Evolutionary conservation across 164 flowering plant genomes (phyloP).

Genomic region (Protea cynaroides): DNA sequence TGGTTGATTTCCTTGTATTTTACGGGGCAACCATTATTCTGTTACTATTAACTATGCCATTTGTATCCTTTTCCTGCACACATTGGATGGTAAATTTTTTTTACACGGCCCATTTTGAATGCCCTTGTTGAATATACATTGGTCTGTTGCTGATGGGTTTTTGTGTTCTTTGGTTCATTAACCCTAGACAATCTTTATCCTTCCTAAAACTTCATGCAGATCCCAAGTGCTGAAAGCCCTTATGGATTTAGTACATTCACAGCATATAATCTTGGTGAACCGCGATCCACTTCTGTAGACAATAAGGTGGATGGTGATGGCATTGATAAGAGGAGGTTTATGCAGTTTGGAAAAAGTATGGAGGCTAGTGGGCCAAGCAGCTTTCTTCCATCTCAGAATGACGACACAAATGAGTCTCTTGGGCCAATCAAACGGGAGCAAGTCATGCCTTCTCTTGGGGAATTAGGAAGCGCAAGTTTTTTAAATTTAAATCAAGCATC

Average conservation of each 20-base stretch:
- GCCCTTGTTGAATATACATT: background rate
- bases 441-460: slow-evolving; percentile 23
- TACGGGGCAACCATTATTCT: background rate
- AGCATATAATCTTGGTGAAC: slow-evolving; percentile 22
- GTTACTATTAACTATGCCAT: background rate
- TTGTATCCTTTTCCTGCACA: background rate
- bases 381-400: slow-evolving; percentile 26
- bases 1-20: background rate
- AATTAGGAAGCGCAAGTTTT: slow-evolving; percentile 33
- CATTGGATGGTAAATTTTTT: too few relatives aligned
- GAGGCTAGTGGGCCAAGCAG: slow-evolving; percentile 25
- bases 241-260: slow-evolving; percentile 25
- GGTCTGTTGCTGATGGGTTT: background rate
- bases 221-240: slow-evolving; percentile 33
- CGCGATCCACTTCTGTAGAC: slow-evolving; percentile 23
- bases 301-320: slow-evolving; percentile 26
- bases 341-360: slow-evolving; percentile 22
- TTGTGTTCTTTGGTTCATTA: background rate
- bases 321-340: slow-evolving; percentile 27
- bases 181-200: background rate
- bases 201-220: slow-evolving; percentile 27
- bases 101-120: too few relatives aligned
- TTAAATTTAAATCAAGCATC: slow-evolving; percentile 24
- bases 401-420: slow-evolving; percentile 24
- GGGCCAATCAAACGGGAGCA: slow-evolving; percentile 51